Evolutionary conservation across 2,329 filamentous ascomycete species (phyloP).

Genomic region (Penicillium decumbens): DNA sequence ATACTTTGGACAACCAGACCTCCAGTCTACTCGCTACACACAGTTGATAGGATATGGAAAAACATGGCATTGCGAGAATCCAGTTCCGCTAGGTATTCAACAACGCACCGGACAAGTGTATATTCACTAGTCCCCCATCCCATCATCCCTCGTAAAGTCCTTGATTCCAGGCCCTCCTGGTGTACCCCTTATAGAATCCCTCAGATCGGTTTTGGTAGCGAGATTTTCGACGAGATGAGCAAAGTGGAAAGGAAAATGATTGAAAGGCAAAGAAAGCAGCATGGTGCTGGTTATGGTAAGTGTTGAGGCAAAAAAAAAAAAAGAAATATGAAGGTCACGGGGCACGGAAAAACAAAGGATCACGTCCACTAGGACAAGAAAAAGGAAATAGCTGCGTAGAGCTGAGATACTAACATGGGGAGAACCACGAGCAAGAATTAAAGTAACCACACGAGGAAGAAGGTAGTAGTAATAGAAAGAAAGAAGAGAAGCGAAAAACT

Average conservation of each 20-base stretch:
- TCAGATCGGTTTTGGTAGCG: neutral
- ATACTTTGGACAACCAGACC: too few species aligned
- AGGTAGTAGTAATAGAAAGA: constrained; percentile 29
- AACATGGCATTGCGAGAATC: neutral
- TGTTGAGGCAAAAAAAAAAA: too few species aligned
- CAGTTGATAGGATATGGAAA: neutral
- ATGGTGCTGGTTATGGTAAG: neutral
- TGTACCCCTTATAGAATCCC: neutral
- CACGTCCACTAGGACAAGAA: constrained; percentile 2
- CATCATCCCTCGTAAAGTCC: neutral
- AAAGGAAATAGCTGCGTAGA: constrained; percentile 1
- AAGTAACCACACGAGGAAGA: constrained; percentile 25
- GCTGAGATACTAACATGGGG: constrained; percentile 4
- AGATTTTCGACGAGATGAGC: neutral
- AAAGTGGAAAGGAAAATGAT: constrained; percentile 2
- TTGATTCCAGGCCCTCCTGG: neutral
- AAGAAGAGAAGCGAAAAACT: constrained; percentile 25
- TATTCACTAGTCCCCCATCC: neutral
- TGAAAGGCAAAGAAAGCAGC: constrained; percentile 2
- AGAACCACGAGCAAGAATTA: constrained; percentile 17
- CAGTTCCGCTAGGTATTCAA: neutral
- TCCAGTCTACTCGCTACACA: too few species aligned
- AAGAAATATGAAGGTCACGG: neutral
- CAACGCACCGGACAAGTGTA: neutral
- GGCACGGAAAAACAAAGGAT: neutral